Percentiles rank a stretch among this genome's conserved stretches.
These are phyloP conservation scores for Tripidium arundinaceum DNA, from an alignment of 202 grass and related monocot species.

Conservation along the genomic window DNA sequence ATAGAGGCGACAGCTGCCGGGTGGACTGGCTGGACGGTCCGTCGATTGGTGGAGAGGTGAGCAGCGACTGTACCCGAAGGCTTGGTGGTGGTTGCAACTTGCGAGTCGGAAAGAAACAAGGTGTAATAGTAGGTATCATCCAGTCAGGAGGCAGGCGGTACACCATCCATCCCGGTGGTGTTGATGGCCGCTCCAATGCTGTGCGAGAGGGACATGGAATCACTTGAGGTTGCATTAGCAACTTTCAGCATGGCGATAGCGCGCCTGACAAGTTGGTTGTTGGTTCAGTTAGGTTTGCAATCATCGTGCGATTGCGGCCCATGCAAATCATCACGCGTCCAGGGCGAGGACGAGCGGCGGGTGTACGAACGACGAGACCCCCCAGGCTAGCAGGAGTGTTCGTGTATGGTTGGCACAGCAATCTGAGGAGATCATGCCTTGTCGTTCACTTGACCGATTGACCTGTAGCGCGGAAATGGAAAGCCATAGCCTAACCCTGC, in stretches of 20 bases:
- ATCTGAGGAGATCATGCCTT: background rate
- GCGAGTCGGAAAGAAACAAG: no score
- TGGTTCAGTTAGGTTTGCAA: background rate
- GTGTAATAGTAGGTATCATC: no score
- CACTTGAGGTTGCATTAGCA: background rate
- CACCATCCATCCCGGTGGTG: no score
- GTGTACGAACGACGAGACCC: constrained; percentile 20
- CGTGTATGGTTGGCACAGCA: background rate
- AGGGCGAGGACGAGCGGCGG: background rate
- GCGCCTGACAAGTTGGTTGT: no score
- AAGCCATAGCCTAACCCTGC: no score
- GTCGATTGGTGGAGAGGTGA: constrained; percentile 34
- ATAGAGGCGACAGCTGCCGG: background rate
- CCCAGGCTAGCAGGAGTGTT: background rate
- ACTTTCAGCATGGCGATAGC: background rate
- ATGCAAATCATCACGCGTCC: background rate
- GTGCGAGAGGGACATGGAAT: background rate
- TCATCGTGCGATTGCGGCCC: constrained; percentile 5
- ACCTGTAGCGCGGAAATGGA: background rate
- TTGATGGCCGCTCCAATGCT: background rate
- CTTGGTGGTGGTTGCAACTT: no score
- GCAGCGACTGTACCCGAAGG: no score
- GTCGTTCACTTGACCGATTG: background rate
- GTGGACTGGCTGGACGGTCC: background rate
- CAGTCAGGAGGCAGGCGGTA: no score